A percentile compares a stretch with the other conserved stretches of the same genome.
Evolutionary conservation across 2,329 filamentous ascomycete species (phyloP).

Genomic region (Fusarium miscanthi): DNA sequence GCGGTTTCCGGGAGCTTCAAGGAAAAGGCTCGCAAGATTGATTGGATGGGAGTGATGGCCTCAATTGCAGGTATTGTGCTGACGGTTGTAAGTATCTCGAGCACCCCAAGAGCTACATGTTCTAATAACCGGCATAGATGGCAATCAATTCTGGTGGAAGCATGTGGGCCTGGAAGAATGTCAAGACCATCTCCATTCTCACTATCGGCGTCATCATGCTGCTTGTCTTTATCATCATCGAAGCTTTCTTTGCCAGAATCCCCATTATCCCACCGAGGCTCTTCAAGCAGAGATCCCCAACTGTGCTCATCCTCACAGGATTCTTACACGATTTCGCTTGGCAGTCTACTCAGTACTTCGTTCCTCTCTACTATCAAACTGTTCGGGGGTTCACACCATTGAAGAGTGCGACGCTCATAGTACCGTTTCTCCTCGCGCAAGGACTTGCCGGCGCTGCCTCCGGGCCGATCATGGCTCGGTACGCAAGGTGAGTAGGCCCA

Average conservation of each 20-base stretch:
- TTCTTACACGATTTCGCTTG: slow-evolving; percentile 9
- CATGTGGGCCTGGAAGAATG: slow-evolving; percentile 67
- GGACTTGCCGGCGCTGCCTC: neutral
- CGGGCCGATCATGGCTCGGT: neutral
- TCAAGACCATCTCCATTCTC: slow-evolving; percentile 77
- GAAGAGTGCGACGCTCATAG: neutral
- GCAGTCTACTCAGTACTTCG: slow-evolving; percentile 8
- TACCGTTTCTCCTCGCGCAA: neutral
- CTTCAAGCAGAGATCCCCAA: neutral
- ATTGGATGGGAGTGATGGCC: neutral
- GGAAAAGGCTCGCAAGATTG: neutral
- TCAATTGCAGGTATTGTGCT: neutral
- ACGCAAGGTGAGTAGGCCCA: neutral
- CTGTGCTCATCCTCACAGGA: neutral
- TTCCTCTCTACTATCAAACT: neutral
- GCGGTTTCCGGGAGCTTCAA: neutral
- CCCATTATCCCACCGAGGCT: slow-evolving; percentile 73
- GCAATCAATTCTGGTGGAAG: slow-evolving; percentile 46
- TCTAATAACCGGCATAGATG: neutral
- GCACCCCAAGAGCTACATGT: rapidly evolving
- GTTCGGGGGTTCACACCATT: neutral
- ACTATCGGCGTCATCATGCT: slow-evolving; percentile 73
- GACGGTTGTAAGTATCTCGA: neutral
- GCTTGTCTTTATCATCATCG: slow-evolving; percentile 73
- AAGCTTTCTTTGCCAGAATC: slow-evolving; percentile 76